Conservation (phyloP, 129 eudicot species). For the Gnaphalium uliginosum region DNA sequence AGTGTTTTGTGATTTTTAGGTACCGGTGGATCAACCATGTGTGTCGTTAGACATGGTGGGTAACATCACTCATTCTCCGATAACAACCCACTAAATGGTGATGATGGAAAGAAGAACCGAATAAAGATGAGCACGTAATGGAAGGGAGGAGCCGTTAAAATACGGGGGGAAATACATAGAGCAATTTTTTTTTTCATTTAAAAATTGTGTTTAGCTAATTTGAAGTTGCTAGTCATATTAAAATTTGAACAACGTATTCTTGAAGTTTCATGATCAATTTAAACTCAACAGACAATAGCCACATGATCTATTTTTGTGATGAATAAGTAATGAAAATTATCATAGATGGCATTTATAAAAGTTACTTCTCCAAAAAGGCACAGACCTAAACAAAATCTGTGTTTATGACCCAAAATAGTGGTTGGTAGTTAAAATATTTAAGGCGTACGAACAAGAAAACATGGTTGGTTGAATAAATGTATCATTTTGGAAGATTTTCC, state of each 20-base stretch:
- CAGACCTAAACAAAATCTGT: background rate
- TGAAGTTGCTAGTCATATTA: background rate
- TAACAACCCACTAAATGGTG: constrained; percentile 12
- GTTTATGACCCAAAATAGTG: background rate
- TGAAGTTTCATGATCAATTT: background rate
- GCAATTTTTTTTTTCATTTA: background rate
- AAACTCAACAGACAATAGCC: too few relatives aligned
- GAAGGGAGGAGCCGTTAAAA: background rate
- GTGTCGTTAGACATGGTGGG: constrained; percentile 52
- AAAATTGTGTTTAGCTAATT: background rate
- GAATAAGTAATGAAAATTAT: too few relatives aligned
- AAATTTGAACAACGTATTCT: constrained; percentile 4
- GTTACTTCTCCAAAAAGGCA: background rate
- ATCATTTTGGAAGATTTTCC: background rate
- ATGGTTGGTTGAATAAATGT: too few relatives aligned
- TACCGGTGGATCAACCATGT: constrained; percentile 53
- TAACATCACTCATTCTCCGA: constrained; percentile 43
- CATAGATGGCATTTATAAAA: background rate
- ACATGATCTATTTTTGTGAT: too few relatives aligned
- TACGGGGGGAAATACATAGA: background rate
- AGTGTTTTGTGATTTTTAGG: constrained; percentile 26
- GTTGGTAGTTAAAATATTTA: constrained; percentile 8
- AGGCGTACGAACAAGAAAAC: background rate
- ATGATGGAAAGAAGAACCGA: constrained; percentile 1
- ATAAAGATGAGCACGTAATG: background rate